These are phyloP conservation scores for Zalerion maritima DNA, from an alignment of 495 filamentous ascomycete genomes.

Conservation along the genomic window DNA sequence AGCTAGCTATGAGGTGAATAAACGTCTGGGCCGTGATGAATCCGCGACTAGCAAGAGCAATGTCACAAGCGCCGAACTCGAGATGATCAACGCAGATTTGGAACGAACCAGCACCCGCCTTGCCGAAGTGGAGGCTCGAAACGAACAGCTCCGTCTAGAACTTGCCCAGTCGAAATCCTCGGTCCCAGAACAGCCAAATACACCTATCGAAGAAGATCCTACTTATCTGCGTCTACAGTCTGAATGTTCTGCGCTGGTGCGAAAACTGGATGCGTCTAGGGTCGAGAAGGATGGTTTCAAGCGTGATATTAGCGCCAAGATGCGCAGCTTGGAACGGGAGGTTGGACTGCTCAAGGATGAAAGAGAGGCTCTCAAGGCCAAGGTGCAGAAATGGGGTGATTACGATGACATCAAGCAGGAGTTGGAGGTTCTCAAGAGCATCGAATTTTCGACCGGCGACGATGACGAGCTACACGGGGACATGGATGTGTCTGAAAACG, in stretches of 20 bases:
- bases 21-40: slow-evolving; percentile 63
- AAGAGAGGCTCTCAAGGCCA: slow-evolving; percentile 54
- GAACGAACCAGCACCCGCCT: slow-evolving; percentile 78
- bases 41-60: slow-evolving; percentile 39
- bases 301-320: slow-evolving; percentile 54
- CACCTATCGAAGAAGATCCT: slow-evolving; percentile 70
- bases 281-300: slow-evolving; percentile 71
- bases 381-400: slow-evolving; percentile 78
- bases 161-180: slow-evolving; percentile 78
- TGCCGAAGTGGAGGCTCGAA: slow-evolving; percentile 84
- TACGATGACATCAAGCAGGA: slow-evolving; percentile 95
- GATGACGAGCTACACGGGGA: slow-evolving; percentile 53
- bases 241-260: slow-evolving; percentile 79
- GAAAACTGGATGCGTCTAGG: slow-evolving; percentile 68
- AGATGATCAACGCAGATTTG: slow-evolving; percentile 80
- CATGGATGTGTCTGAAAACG: slow-evolving; percentile 27
- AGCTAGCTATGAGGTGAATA: slow-evolving; percentile 92
- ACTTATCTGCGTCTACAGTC: slow-evolving; percentile 70
- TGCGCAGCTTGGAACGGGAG: slow-evolving; percentile 62
- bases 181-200: slow-evolving; percentile 39
- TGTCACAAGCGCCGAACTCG: slow-evolving; percentile 77
- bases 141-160: slow-evolving; percentile 83
- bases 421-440: slow-evolving; percentile 91
- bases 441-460: slow-evolving; percentile 85
- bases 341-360: slow-evolving; percentile 49